Conservation (phyloP, 2,329 filamentous ascomycete genomes). For the Fusarium camptoceras region DNA sequence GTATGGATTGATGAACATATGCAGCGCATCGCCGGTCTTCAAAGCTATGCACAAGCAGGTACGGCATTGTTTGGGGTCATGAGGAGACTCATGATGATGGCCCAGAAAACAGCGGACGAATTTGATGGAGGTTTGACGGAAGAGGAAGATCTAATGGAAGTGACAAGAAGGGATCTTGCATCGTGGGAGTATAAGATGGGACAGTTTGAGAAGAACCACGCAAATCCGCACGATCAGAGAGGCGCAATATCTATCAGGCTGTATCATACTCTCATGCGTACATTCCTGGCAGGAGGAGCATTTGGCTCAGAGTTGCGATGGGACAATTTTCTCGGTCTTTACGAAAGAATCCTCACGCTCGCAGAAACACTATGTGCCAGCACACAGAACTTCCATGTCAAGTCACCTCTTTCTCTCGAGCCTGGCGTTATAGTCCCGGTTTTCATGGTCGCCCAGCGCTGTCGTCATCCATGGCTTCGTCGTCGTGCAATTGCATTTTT, state of each 20-base stretch:
- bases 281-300: conserved; percentile 30
- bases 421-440: conserved; percentile 50
- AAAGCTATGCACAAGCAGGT: conserved; percentile 41
- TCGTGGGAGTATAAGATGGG: conserved; percentile 44
- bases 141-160: background rate
- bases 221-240: conserved; percentile 15
- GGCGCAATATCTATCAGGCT: conserved; percentile 44
- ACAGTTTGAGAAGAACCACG: conserved; percentile 32
- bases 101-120: background rate
- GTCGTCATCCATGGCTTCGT: conserved; percentile 49
- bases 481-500: conserved; percentile 45
- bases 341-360: conserved; percentile 44
- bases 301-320: conserved; percentile 47
- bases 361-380: conserved; percentile 32
- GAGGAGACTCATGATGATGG: conserved; percentile 39
- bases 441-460: conserved; percentile 46
- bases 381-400: conserved; percentile 26
- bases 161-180: conserved; percentile 23
- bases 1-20: conserved; percentile 31
- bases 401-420: conserved; percentile 48
- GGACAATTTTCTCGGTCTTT: conserved; percentile 47
- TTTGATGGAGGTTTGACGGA: background rate
- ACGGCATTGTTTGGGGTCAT: conserved; percentile 39
- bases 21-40: conserved; percentile 8
- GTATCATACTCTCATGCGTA: conserved; percentile 46